Evolutionary conservation across 768 basidiomycete genomes (phyloP), one percentile per base, ranked within the genome.

Genomic region (Holtermanniella nyarrowii): DNA sequence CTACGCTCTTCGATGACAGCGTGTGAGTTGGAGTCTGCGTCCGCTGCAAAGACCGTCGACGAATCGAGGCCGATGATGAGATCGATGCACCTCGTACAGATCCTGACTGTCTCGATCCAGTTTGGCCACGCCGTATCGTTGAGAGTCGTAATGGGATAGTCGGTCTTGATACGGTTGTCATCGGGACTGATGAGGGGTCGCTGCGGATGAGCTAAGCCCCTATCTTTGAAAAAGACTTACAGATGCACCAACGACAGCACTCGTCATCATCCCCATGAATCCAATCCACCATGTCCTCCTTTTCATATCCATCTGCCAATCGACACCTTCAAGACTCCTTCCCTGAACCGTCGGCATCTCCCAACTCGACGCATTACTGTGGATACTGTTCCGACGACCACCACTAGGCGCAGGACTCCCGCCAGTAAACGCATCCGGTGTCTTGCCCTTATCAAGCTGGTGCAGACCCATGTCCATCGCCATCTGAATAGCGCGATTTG

Each of bases 401-500:
- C 10, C 10, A 7, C 10, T 18, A 42, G 25, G 23, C 20, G 42
- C 5, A 44, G 21, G 25, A 39, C 44, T 22, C 44, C 41, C 42
- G 18, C 44, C 21, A 10, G 48, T 5, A n/a, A 45, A 46, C 3
- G 37, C 16, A 41, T 42, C n/a, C 11, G 14, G 24, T 4, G 26
- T 5, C n/a, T 46, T 16, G 18, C 44, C 48, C 40, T 56, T 50
- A 43, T 70, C 69, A 31, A 61, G 54, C 50, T 68, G 62, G 58
- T 71, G 63, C 26, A 71, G 23, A 7, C 68, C 66, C 27, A 71
- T 48, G 22, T 66, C 57, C 65, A 71, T 69, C 22, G 67, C 65
- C 2, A 69, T 31, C 31, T 66, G 55, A 18, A 65, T 53, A 14
- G 64, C 65, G 24, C 60, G 59, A 27, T 46, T 56, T 2, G 61